These are phyloP conservation scores for Phytopythium kandeliae DNA, from an alignment of 352 stramenopile species.

Conservation along the genomic window DNA sequence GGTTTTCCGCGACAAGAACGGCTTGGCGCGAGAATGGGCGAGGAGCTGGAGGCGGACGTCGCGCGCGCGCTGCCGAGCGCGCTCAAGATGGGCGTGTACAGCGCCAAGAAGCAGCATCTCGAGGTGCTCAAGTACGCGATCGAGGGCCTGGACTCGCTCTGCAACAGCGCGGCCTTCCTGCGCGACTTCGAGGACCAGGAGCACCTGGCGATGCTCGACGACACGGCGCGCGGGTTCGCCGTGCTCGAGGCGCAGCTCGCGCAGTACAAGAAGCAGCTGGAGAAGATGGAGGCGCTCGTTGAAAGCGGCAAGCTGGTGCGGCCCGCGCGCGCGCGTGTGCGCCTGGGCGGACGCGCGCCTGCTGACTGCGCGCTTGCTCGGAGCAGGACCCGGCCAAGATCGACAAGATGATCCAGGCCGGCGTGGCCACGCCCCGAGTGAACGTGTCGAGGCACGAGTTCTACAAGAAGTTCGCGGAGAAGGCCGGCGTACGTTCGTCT, in stretches of 20 bases:
- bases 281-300: slow-evolving; percentile 48
- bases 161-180: slow-evolving; percentile 55
- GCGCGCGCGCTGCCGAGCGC: slow-evolving; percentile 52
- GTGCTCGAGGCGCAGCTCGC: slow-evolving; percentile 54
- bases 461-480: slow-evolving; percentile 78
- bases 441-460: slow-evolving; percentile 59
- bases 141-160: slow-evolving; percentile 61
- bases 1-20: slow-evolving; percentile 9
- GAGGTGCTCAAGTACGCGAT: slow-evolving; percentile 73
- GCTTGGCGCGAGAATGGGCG: slow-evolving; percentile 22
- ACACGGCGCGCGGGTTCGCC: slow-evolving; percentile 66
- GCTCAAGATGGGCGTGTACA: slow-evolving; percentile 74
- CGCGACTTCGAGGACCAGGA: slow-evolving; percentile 57
- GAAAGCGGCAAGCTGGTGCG: slow-evolving; percentile 40
- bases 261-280: slow-evolving; percentile 65
- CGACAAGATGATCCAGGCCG: slow-evolving; percentile 54
- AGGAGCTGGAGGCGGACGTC: slow-evolving; percentile 55
- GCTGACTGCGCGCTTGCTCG: not conserved
- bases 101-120: slow-evolving; percentile 65
- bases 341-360: not conserved
- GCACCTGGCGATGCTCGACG: slow-evolving; percentile 47
- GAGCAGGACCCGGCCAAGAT: slow-evolving; percentile 38
- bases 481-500: slow-evolving; percentile 44
- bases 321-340: not conserved
- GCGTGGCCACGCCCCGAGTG: slow-evolving; percentile 43